Evolutionary conservation across 306 rosid genomes (phyloP).

Genomic region (Rosa rugosa): DNA sequence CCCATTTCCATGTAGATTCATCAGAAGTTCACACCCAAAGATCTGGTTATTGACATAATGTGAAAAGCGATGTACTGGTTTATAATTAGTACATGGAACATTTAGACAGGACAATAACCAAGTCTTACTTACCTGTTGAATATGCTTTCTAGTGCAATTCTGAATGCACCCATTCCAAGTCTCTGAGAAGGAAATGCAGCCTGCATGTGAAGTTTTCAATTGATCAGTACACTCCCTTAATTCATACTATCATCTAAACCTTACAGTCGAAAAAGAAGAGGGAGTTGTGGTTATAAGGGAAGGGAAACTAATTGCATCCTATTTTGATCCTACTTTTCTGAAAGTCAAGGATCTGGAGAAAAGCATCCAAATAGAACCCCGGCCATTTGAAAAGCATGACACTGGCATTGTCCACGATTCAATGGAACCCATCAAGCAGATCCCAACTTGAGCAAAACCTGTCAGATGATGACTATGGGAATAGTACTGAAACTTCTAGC

Average conservation of each 20-base stretch:
- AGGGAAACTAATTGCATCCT: neutral
- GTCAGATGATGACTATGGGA: neutral
- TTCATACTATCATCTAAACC: neutral
- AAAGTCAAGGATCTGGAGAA: neutral
- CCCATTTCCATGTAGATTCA: neutral
- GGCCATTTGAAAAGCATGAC: no score
- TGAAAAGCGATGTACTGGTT: neutral
- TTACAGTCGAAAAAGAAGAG: neutral
- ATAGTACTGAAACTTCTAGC: neutral
- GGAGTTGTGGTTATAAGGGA: neutral
- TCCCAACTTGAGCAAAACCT: neutral
- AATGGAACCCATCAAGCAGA: neutral
- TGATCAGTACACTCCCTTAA: neutral
- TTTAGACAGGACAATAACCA: neutral
- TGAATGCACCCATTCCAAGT: constrained; percentile 36
- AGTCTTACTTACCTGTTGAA: constrained; percentile 22
- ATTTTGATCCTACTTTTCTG: neutral
- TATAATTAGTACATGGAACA: neutral
- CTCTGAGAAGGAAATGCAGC: constrained; percentile 36
- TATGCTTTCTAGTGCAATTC: constrained; percentile 35
- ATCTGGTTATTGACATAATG: no score
- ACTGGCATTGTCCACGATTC: neutral
- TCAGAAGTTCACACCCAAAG: no score
- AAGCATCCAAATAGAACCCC: neutral
- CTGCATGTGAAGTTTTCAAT: constrained; percentile 1